Evolutionary conservation across 352 stramenopile species (phyloP), one percentile per base, ranked within the genome.

Genomic region (Globisporangium emineosum): DNA sequence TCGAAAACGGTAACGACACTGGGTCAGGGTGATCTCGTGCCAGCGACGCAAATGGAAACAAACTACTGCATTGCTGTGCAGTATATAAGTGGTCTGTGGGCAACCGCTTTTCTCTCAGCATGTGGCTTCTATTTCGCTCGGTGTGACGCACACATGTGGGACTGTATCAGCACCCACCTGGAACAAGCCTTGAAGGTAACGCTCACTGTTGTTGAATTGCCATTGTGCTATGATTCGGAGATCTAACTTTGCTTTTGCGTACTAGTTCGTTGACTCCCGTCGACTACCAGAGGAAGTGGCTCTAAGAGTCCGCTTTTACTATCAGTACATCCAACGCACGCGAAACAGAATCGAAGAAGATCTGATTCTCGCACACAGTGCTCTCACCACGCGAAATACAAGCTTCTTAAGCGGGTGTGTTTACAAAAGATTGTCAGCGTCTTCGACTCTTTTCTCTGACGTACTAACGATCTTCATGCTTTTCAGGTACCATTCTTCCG

Each of bases 41-140:
- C 64, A 17, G 37, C 63, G 4, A 73, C 56, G n/a, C 47, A 62
- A 49, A 5, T 64, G 5, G 67, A 73, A 45, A 71, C 67, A 5
- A 49, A 71, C 30, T 71, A 71, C 42, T 70, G 67, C 40, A 62
- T 64, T 15, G n/a, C 65, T 17, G 56, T 73, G 15, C 67, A 73
- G 42, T 71, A 56, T 21, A 33, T 73, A 19, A 70, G 64, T 35
- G 67, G 67, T 15, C 51, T 73, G 27, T 73, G 67, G 67, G 67
- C 64, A 5, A 73, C 57, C 5, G 42, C 57, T 0, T 68, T 73
- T 43, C 58, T 70, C 17, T 64, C 57, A 13, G 64, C 67, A 13
- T 73, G 67, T 32, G 67, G 57, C 37, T 73, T 73, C 52, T 70
- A 73, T 51, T 73, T 73, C 42, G 67, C 51, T 29, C 55, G 57